phyloP scores from a whole-genome alignment of 345 rosid species.

The Boechera divaricarpa region DNA sequence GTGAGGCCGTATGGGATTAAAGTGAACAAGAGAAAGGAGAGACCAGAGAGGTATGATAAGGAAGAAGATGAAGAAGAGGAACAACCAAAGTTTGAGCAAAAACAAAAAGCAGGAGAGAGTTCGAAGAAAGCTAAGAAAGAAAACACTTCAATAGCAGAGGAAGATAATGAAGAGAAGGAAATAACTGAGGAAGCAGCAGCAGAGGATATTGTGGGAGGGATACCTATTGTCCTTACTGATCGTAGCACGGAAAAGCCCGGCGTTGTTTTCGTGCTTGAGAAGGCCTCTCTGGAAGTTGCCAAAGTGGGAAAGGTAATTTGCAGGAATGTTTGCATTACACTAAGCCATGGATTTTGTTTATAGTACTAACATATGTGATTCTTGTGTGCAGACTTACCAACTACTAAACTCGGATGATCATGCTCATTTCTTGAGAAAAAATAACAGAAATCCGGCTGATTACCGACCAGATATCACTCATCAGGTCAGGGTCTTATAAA shows the following conservation, averaged over 20 bases:
- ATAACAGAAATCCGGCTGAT: constrained; percentile 76
- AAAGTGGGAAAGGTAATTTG: constrained; percentile 85
- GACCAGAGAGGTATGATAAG: constrained; percentile 58
- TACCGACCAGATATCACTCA: constrained; percentile 85
- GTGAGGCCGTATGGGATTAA: constrained; percentile 68
- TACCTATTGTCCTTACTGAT: constrained; percentile 54
- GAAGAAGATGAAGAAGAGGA: constrained; percentile 56
- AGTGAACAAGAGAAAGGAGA: constrained; percentile 70
- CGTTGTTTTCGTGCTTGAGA: constrained; percentile 79
- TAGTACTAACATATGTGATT: constrained; percentile 21
- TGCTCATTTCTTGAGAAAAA: constrained; percentile 72
- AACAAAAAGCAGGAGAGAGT: constrained; percentile 30
- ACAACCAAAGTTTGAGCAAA: constrained; percentile 41
- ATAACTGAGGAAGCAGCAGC: constrained; percentile 45
- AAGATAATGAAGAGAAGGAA: constrained; percentile 39
- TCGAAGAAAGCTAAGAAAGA: constrained; percentile 42
- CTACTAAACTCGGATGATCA: constrained; percentile 92
- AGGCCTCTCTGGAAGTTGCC: constrained; percentile 87
- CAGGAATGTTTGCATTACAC: background rate
- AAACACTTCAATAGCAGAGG: constrained; percentile 35
- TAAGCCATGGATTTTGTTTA: background rate
- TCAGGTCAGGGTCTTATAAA: constrained; percentile 55
- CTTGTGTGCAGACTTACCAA: constrained; percentile 66
- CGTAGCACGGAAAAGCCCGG: constrained; percentile 48
- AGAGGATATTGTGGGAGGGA: constrained; percentile 55